Evolutionary conservation across 2,329 filamentous ascomycete species (phyloP).

Genomic region (Fusarium albosuccineum): DNA sequence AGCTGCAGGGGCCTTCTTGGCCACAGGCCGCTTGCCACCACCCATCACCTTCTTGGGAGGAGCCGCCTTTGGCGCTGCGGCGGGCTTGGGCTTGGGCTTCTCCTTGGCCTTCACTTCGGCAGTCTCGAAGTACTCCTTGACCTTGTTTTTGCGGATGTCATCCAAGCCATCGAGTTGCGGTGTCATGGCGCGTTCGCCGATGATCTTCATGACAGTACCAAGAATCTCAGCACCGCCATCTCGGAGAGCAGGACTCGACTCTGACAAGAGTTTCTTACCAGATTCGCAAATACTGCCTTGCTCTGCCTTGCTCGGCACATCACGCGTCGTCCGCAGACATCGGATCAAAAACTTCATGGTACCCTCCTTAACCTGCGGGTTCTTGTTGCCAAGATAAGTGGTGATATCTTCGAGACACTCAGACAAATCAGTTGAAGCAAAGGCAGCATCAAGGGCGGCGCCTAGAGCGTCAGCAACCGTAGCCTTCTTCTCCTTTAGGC

Average conservation of each 20-base stretch:
- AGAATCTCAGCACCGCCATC: conserved; percentile 92
- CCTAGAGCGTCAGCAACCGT: conserved; percentile 89
- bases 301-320: conserved; percentile 87
- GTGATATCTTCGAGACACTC: conserved; percentile 94
- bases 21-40: conserved; percentile 57
- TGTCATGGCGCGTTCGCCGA: conserved; percentile 96
- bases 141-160: conserved; percentile 94
- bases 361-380: conserved; percentile 96
- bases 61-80: conserved; percentile 65
- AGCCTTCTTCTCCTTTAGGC: conserved; percentile 97
- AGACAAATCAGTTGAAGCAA: conserved; percentile 75
- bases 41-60: conserved; percentile 63
- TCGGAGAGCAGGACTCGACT: conserved; percentile 87
- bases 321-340: conserved; percentile 83
- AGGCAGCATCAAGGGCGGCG: conserved; percentile 81
- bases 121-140: conserved; percentile 89
- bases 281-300: conserved; percentile 88
- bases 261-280: conserved; percentile 88
- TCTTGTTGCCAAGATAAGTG: conserved; percentile 90
- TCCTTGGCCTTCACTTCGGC: conserved; percentile 63
- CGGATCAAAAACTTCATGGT: conserved; percentile 94
- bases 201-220: conserved; percentile 97
- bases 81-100: conserved; percentile 85
- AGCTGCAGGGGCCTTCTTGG: conserved; percentile 60
- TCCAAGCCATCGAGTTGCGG: conserved; percentile 92